A percentile compares a stretch with the other conserved stretches of the same genome.
These are phyloP conservation scores for Ramaria sp. DNA, from an alignment of 768 basidiomycete genomes.

Conservation along the genomic window DNA sequence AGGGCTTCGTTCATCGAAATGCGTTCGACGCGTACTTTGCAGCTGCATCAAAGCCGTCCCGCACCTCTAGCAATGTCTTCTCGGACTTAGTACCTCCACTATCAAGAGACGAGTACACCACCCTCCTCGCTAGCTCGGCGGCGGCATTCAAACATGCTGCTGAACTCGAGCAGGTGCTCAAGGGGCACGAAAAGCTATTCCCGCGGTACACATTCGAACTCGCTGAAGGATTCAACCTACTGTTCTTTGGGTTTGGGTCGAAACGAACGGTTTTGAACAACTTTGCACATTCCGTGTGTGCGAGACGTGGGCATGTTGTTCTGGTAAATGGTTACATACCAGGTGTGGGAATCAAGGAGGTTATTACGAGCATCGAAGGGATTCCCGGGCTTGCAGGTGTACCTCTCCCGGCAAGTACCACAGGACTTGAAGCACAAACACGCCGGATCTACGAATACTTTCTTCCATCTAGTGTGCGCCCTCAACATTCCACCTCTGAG, in stretches of 20 bases:
- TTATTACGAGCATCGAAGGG: conserved; percentile 48
- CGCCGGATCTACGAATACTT: conserved; percentile 59
- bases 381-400: conserved; percentile 31
- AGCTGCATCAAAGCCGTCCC: conserved; percentile 44
- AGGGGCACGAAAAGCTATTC: conserved; percentile 24
- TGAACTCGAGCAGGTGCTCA: conserved; percentile 11
- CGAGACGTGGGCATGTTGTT: conserved; percentile 57
- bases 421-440: conserved; percentile 48
- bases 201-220: conserved; percentile 62
- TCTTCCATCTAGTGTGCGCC: conserved; percentile 16
- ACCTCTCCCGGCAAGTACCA: conserved; percentile 22
- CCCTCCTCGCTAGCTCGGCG: conserved; percentile 8
- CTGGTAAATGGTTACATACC: conserved; percentile 74
- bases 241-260: conserved; percentile 85
- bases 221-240: conserved; percentile 72
- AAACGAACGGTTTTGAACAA: conserved; percentile 69
- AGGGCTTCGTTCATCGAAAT: conserved; percentile 38
- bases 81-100: conserved; percentile 65
- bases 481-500: conserved; percentile 19
- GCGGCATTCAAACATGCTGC: conserved; percentile 20
- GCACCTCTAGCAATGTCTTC: conserved; percentile 74
- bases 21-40: conserved; percentile 83
- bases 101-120: conserved; percentile 46
- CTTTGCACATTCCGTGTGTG: conserved; percentile 50
- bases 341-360: conserved; percentile 51